Conservation (phyloP, 345 rosid species). For the Citropsis articulata region DNA sequence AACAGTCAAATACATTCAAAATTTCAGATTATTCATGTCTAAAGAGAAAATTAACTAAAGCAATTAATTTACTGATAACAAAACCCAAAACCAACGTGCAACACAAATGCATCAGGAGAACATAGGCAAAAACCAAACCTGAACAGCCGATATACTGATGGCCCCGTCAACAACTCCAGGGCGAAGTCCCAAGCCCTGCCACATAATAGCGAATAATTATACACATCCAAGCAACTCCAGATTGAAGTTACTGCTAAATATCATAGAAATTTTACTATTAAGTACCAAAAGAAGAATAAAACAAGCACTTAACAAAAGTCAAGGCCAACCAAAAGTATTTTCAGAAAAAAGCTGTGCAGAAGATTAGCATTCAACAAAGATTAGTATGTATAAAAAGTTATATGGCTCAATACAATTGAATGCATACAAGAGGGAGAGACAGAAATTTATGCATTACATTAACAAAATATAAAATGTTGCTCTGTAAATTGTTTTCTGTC, state of each 20-base stretch:
- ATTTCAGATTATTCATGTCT: background rate
- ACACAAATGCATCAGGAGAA: background rate
- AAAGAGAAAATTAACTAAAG: background rate
- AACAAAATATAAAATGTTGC: background rate
- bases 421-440: background rate
- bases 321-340: background rate
- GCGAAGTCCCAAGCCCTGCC: conserved; percentile 83
- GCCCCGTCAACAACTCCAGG: conserved; percentile 91
- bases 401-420: background rate
- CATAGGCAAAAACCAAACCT: conserved; percentile 39
- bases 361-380: background rate
- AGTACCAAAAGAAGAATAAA: background rate
- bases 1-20: background rate
- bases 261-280: background rate
- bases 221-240: background rate
- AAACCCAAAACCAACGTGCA: background rate
- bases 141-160: conserved; percentile 93
- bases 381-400: background rate
- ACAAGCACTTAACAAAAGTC: background rate
- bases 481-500: no score
- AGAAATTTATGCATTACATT: background rate
- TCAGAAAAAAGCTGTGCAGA: background rate
- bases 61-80: background rate
- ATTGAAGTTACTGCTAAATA: background rate
- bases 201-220: conserved; percentile 7